Conservation (phyloP, 257 asterid genomes). For the Schizonepeta tenuifolia region DNA sequence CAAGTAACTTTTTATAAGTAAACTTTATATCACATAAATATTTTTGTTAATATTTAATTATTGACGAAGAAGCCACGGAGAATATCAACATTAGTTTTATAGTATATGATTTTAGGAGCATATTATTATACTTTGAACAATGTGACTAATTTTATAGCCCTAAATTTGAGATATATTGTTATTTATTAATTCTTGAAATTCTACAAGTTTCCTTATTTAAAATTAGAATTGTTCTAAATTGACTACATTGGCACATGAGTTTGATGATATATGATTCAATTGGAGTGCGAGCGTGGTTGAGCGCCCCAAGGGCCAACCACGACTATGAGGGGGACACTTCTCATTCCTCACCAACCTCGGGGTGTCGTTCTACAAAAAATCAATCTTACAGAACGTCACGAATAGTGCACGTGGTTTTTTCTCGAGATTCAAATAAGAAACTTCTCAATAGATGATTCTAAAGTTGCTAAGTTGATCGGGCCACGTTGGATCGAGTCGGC, state of each 20-base stretch:
- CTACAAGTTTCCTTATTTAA: neutral
- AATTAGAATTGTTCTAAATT: neutral
- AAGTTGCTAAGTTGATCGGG: no score
- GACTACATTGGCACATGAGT: conserved; percentile 27
- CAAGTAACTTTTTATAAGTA: no score
- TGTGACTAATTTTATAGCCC: neutral
- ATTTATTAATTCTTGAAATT: neutral
- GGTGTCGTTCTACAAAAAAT: neutral
- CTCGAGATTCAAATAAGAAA: neutral
- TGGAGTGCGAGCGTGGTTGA: conserved; percentile 24
- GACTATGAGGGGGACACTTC: conserved; percentile 22
- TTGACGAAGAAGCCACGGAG: no score
- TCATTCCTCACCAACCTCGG: conserved; percentile 41
- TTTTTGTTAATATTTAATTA: no score
- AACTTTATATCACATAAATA: no score
- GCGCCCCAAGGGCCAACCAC: conserved; percentile 12
- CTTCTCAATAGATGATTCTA: neutral
- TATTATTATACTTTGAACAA: no score
- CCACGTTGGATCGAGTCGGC: no score
- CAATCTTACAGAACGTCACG: no score
- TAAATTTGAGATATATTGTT: neutral
- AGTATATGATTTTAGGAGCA: no score
- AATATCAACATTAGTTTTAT: no score
- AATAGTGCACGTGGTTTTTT: neutral
- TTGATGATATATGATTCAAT: conserved; percentile 26